Conservation (phyloP, 2,329 filamentous ascomycete species). For the Arthrobotrys sphaeroides region DNA sequence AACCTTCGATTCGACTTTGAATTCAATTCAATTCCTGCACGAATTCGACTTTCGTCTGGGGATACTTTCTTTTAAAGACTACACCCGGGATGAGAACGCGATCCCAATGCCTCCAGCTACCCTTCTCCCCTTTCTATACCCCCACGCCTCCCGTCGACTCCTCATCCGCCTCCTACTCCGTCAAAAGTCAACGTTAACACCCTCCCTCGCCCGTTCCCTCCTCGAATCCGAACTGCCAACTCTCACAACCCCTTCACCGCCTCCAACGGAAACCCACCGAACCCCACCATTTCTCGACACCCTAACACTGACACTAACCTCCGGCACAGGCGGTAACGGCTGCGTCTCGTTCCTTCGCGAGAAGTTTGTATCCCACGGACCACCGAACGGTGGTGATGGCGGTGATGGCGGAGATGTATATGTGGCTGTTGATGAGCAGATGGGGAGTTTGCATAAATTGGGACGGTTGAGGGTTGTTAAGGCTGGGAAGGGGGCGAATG, state of each 20-base stretch:
- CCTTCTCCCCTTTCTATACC: constrained; percentile 53
- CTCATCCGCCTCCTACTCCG: constrained; percentile 45
- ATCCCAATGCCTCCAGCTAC: constrained; percentile 1
- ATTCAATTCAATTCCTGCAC: no score
- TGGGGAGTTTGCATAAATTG: constrained; percentile 88
- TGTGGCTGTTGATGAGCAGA: constrained; percentile 85
- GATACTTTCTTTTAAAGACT: not conserved
- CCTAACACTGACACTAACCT: constrained; percentile 78
- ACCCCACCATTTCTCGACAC: constrained; percentile 86
- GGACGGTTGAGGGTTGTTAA: constrained; percentile 78
- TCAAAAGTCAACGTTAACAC: constrained; percentile 71
- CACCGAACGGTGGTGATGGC: constrained; percentile 93
- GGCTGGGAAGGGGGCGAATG: constrained; percentile 78
- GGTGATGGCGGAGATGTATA: constrained; percentile 91
- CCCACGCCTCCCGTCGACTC: constrained; percentile 32
- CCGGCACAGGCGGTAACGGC: constrained; percentile 85
- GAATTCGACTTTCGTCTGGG: not conserved
- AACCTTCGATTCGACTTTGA: no score
- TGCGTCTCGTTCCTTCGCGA: constrained; percentile 95
- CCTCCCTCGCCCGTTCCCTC: constrained; percentile 64
- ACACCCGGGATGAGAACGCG: not conserved
- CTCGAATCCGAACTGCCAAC: constrained; percentile 68
- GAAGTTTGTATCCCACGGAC: constrained; percentile 86
- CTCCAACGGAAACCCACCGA: constrained; percentile 70
- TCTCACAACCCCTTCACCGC: constrained; percentile 65